Conservation (phyloP, 306 rosid species). For the Carpinus viminea region DNA sequence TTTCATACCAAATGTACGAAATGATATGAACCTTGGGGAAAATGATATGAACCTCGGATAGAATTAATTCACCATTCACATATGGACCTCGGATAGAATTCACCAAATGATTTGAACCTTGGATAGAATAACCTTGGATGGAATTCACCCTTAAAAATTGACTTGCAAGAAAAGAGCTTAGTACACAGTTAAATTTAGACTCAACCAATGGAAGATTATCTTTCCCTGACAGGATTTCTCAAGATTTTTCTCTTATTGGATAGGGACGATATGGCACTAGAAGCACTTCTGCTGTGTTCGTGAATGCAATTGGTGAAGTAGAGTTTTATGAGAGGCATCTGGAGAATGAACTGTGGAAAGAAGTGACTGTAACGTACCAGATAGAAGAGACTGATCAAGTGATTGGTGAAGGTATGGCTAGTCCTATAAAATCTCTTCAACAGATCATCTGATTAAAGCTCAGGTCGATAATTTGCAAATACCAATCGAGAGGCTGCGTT, state of each 20-base stretch:
- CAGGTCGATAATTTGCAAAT: too few relatives aligned
- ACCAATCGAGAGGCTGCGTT: too few relatives aligned
- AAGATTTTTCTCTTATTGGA: conserved; percentile 4
- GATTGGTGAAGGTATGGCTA: not conserved
- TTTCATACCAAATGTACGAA: too few relatives aligned
- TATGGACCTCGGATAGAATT: too few relatives aligned
- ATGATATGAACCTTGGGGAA: too few relatives aligned
- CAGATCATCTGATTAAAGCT: not conserved
- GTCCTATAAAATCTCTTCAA: not conserved
- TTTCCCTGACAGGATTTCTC: not conserved
- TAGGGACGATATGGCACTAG: conserved; percentile 85
- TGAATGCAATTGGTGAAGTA: conserved; percentile 57
- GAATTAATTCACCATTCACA: too few relatives aligned
- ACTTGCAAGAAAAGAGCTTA: too few relatives aligned
- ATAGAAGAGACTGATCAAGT: conserved; percentile 26
- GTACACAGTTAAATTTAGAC: too few relatives aligned
- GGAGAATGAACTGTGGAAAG: conserved; percentile 58
- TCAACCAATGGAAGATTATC: not conserved
- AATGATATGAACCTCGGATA: too few relatives aligned
- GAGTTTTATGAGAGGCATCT: conserved; percentile 58
- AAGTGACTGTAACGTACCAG: conserved; percentile 40
- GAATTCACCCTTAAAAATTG: too few relatives aligned
- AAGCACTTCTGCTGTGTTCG: conserved; percentile 68
- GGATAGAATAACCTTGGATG: too few relatives aligned
- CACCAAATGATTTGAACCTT: too few relatives aligned